A percentile compares a stretch with the other conserved stretches of the same genome.
These are phyloP conservation scores for Xylariaceae sp. DNA, from an alignment of 2,329 filamentous ascomycete genomes.

Conservation along the genomic window DNA sequence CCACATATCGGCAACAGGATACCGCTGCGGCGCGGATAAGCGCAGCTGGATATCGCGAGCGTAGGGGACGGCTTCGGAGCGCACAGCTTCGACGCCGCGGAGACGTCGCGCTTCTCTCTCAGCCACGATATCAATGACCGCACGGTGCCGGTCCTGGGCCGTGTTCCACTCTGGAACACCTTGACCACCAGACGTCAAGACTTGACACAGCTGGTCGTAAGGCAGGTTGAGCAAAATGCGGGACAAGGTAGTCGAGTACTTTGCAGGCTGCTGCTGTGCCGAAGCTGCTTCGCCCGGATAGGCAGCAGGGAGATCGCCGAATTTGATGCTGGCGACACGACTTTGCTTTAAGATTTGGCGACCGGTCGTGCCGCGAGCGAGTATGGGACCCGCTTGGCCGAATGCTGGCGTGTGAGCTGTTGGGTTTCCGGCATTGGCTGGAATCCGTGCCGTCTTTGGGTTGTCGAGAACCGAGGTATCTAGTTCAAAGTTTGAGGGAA, in stretches of 20 bases:
- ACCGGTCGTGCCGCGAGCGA: constrained; percentile 34
- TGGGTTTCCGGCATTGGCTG: constrained; percentile 33
- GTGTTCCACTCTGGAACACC: constrained; percentile 48
- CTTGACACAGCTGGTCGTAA: constrained; percentile 57
- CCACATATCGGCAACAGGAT: constrained; percentile 40
- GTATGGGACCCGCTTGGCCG: constrained; percentile 32
- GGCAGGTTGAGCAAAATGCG: constrained; percentile 65
- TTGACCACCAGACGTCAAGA: constrained; percentile 57
- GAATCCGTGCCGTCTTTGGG: constrained; percentile 38
- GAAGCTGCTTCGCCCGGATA: constrained; percentile 28
- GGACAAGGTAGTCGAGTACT: constrained; percentile 51
- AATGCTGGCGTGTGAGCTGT: constrained; percentile 22
- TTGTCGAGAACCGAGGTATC: constrained; percentile 40
- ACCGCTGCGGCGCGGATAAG: constrained; percentile 34
- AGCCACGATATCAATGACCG: constrained; percentile 45
- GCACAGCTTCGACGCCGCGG: constrained; percentile 40
- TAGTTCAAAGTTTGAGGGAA: constrained; percentile 56
- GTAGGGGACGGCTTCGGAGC: constrained; percentile 32
- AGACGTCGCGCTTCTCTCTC: constrained; percentile 54
- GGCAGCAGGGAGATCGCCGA: constrained; percentile 56
- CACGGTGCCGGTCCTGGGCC: constrained; percentile 41
- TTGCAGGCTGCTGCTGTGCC: constrained; percentile 26
- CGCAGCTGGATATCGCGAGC: constrained; percentile 31
- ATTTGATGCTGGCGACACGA: constrained; percentile 60
- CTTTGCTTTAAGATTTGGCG: constrained; percentile 38